Conservation (phyloP, 306 rosid genomes). For the Fragaria vesca region DNA sequence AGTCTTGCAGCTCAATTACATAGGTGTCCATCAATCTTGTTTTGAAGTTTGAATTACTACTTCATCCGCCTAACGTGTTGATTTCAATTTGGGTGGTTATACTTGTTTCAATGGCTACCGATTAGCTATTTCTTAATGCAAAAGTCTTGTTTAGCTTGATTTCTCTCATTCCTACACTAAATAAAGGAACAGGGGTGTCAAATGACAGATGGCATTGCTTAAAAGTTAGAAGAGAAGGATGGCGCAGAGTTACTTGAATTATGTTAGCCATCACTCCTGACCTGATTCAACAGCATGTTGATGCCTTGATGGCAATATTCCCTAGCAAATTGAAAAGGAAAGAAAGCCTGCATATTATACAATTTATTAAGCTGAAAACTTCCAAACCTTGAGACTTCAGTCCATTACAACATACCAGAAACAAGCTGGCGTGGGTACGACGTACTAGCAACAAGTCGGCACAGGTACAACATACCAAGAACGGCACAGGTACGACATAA, state of each 20-base stretch:
- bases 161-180: neutral
- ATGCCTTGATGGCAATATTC: conserved; percentile 10
- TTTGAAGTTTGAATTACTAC: too few relatives aligned
- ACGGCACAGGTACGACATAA: neutral
- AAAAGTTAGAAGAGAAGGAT: neutral
- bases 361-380: conserved; percentile 40
- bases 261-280: neutral
- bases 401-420: conserved; percentile 41
- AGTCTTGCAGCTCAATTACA: too few relatives aligned
- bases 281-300: conserved; percentile 4
- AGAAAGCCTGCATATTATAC: conserved; percentile 53
- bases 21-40: too few relatives aligned
- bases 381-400: conserved; percentile 37
- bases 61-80: neutral
- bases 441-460: conserved; percentile 21
- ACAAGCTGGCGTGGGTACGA: conserved; percentile 4
- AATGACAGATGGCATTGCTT: neutral
- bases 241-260: neutral
- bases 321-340: conserved; percentile 29
- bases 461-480: conserved; percentile 4
- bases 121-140: neutral
- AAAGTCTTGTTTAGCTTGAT: neutral
- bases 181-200: neutral
- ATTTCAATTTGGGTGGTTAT: neutral
- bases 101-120: neutral